Evolutionary conservation across 2,329 filamentous ascomycete genomes (phyloP).

Genomic region (Diatrype stigma): DNA sequence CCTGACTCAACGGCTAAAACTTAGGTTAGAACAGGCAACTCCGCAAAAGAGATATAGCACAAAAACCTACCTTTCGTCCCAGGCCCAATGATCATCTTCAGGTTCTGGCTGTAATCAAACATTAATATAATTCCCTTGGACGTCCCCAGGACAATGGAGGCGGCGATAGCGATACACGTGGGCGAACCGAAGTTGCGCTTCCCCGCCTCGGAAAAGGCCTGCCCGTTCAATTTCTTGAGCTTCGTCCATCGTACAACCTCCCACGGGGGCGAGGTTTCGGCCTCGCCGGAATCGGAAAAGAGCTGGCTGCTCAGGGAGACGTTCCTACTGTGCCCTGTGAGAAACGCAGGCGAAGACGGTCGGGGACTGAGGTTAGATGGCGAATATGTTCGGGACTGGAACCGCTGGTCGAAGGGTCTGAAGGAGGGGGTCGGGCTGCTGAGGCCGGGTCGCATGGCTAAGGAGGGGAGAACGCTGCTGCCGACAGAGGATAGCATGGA

Average conservation of each 20-base stretch:
- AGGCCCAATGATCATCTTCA: conserved; percentile 90
- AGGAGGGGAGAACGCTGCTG: conserved; percentile 68
- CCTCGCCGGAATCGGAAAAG: conserved; percentile 56
- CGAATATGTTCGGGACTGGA: conserved; percentile 77
- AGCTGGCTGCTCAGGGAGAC: conserved; percentile 73
- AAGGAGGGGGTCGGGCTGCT: conserved; percentile 75
- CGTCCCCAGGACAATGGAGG: conserved; percentile 85
- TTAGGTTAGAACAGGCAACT: conserved; percentile 1
- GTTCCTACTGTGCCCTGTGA: conserved; percentile 73
- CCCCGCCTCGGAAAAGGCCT: conserved; percentile 88
- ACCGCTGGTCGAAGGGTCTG: conserved; percentile 89
- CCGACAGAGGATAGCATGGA: conserved; percentile 63
- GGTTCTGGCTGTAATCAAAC: conserved; percentile 94
- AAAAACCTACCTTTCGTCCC: conserved; percentile 76
- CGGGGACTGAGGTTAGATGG: conserved; percentile 59
- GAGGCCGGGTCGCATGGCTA: conserved; percentile 62
- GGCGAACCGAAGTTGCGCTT: conserved; percentile 89
- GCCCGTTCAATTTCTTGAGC: conserved; percentile 79
- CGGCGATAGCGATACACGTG: conserved; percentile 84
- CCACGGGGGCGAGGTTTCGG: conserved; percentile 81
- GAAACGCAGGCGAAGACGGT: conserved; percentile 71
- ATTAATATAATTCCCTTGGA: conserved; percentile 91
- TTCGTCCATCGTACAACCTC: conserved; percentile 97
- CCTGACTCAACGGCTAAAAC: conserved; percentile 79
- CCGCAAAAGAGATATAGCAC: neutral